Evolutionary conservation across 495 filamentous ascomycete genomes (phyloP), one percentile per base, ranked within the genome.

Genomic region (Neurospora intermedia): DNA sequence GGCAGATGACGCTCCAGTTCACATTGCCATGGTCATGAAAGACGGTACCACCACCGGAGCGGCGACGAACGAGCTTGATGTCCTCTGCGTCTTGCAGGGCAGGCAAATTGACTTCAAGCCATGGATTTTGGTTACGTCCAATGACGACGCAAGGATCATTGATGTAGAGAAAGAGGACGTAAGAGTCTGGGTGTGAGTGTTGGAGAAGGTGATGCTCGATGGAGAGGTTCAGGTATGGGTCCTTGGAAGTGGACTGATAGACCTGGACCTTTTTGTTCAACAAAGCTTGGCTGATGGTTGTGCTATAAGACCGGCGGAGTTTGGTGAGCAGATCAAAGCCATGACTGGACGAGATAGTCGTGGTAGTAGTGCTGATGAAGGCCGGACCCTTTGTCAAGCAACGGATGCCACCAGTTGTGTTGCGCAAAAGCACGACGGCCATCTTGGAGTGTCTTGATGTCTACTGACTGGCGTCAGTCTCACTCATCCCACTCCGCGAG

Each of bases 101-200:
- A 23, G 83, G 82, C 9, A 97, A 86, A 80, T 97, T 93, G 69
- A 91, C 90, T 81, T 99, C 96, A 10, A 93, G 84, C 94, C 94
- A 99, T 46, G 96, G 96, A 79, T 99, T 99, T 79, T 99, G 96
- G 80, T 99, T 99, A 69, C 95, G 91, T 16, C 96, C 96, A 73
- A 99, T 90, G 75, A 99, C 89, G 69, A 99, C 86, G 81, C 92
- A 91, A 9, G 95, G 94, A 15, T 85, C 82, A 81, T 99, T 98
- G 73, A 88, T 85, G 82, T 98, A 99, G 20, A 98, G 85, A 73
- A 98, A 94, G 0, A 98, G 87, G 42, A 97, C 80, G 54, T 86
- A 89, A 6, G 93, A 94, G 74, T 91, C 85, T 6, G 88, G 82
- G 0, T 89, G 87, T 0, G 92, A 87, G 46, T 90, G 88, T 71